Evolutionary conservation across 345 rosid species (phyloP).

Genomic region (Salix purpurea): DNA sequence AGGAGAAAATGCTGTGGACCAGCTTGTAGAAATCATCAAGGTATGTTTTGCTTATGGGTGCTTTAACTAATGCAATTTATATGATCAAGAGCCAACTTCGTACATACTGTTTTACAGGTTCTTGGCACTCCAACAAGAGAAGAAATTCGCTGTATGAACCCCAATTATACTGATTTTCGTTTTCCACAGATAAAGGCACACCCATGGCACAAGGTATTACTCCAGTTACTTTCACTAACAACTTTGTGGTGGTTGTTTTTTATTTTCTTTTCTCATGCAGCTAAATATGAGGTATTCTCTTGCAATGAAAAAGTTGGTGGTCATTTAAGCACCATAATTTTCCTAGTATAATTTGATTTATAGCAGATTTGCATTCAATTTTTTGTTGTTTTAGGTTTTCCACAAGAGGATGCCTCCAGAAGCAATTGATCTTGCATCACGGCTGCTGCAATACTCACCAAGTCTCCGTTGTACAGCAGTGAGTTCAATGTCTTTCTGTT

Average conservation of each 20-base stretch:
- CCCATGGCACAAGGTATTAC: conserved; percentile 34
- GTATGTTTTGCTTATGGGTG: conserved; percentile 4
- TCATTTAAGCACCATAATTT: background rate
- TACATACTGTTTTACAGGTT: conserved; percentile 11
- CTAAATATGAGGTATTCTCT: background rate
- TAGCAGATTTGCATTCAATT: background rate
- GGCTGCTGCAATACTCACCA: conserved; percentile 32
- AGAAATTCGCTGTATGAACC: conserved; percentile 39
- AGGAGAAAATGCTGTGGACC: conserved; percentile 37
- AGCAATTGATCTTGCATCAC: conserved; percentile 34
- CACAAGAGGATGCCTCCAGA: conserved; percentile 38
- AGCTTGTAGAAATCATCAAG: conserved; percentile 37
- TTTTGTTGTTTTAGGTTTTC: conserved; percentile 20
- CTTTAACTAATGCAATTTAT: background rate
- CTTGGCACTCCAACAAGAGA: conserved; percentile 37
- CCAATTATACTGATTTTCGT: conserved; percentile 34
- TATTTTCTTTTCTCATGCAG: background rate
- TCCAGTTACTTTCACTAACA: background rate
- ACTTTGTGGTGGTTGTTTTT: background rate
- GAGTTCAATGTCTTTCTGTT: background rate
- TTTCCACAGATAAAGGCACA: conserved; percentile 38
- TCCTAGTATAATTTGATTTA: background rate
- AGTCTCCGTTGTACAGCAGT: conserved; percentile 35
- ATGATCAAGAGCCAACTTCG: background rate
- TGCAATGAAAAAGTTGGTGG: background rate